Conservation (phyloP, 345 rosid species). For the Salix exigua region DNA sequence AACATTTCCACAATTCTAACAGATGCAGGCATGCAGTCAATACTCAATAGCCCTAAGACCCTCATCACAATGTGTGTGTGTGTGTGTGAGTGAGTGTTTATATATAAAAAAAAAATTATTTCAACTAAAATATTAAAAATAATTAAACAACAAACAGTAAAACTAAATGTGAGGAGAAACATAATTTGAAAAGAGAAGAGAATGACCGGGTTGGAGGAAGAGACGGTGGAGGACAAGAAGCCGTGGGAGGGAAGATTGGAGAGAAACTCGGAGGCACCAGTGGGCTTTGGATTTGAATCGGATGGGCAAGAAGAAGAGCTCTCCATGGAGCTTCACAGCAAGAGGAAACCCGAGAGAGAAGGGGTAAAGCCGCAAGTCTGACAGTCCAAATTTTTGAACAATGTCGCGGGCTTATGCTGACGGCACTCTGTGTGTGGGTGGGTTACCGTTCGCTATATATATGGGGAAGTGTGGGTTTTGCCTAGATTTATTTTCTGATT, state of each 20-base stretch:
- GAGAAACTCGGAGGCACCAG: slow-evolving; percentile 53
- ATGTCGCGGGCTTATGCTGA: neutral
- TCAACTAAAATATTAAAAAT: neutral
- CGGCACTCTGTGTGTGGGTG: neutral
- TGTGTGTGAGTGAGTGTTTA: too few species aligned
- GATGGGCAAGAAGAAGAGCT: slow-evolving; percentile 41
- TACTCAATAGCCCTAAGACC: neutral
- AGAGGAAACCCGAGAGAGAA: neutral
- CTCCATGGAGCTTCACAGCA: slow-evolving; percentile 46
- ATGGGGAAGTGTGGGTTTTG: neutral
- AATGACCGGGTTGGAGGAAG: slow-evolving; percentile 68
- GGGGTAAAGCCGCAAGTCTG: neutral
- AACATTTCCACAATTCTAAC: neutral
- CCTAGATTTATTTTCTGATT: neutral
- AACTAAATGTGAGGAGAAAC: neutral
- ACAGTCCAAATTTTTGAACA: neutral
- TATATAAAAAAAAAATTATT: neutral
- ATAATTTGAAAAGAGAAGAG: neutral
- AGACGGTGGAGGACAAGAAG: slow-evolving; percentile 61
- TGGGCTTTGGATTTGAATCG: slow-evolving; percentile 32
- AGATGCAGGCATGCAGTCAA: neutral
- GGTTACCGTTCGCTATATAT: neutral
- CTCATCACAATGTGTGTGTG: neutral
- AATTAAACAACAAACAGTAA: neutral
- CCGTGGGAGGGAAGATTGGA: slow-evolving; percentile 82